Percentiles rank a stretch among this genome's conserved stretches.
Conservation (phyloP, 768 basidiomycete genomes). For the Mrakia blollopis region DNA sequence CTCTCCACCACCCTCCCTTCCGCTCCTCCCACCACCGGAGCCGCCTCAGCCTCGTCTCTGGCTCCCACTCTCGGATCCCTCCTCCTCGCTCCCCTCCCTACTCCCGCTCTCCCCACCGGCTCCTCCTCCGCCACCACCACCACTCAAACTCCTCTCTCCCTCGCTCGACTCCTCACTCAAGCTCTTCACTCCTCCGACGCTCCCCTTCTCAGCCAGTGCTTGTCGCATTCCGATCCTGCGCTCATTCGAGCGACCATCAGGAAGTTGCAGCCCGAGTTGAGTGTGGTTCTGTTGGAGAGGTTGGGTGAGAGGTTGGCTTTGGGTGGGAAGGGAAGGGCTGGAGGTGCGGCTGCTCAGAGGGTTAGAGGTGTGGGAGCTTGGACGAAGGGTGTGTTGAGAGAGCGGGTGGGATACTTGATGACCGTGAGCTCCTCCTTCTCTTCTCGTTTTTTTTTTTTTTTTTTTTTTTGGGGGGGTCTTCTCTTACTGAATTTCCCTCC, state of each 20-base stretch:
- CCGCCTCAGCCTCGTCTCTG: slow-evolving; percentile 1
- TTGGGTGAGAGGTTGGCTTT: slow-evolving; percentile 53
- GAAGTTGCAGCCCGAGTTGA: slow-evolving; percentile 77
- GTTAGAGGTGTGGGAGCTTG: slow-evolving; percentile 44
- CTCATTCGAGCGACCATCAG: slow-evolving; percentile 83
- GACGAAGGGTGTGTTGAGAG: slow-evolving; percentile 66
- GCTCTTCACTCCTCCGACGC: slow-evolving; percentile 93
- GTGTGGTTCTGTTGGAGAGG: slow-evolving; percentile 80
- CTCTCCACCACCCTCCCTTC: slow-evolving; percentile 18
- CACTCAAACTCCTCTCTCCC: slow-evolving; percentile 49
- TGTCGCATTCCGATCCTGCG: slow-evolving; percentile 71
- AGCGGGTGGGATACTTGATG: slow-evolving; percentile 88
- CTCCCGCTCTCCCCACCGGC: slow-evolving; percentile 11
- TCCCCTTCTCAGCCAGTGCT: slow-evolving; percentile 75
- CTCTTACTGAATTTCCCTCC: background rate
- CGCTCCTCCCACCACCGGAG: background rate
- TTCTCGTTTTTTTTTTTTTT: no score
- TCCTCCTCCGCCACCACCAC: background rate
- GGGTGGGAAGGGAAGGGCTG: slow-evolving; percentile 64
- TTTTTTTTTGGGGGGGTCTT: no score
- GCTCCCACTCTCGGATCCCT: slow-evolving; percentile 26
- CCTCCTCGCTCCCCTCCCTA: slow-evolving; percentile 15
- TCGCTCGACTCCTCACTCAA: slow-evolving; percentile 90
- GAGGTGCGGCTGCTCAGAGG: slow-evolving; percentile 47
- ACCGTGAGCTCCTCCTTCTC: slow-evolving; percentile 57